Percentiles rank a stretch among this genome's conserved stretches.
Evolutionary conservation across 192 early-diverging fungal species (phyloP).

Genomic region (Glomus cerebriforme): DNA sequence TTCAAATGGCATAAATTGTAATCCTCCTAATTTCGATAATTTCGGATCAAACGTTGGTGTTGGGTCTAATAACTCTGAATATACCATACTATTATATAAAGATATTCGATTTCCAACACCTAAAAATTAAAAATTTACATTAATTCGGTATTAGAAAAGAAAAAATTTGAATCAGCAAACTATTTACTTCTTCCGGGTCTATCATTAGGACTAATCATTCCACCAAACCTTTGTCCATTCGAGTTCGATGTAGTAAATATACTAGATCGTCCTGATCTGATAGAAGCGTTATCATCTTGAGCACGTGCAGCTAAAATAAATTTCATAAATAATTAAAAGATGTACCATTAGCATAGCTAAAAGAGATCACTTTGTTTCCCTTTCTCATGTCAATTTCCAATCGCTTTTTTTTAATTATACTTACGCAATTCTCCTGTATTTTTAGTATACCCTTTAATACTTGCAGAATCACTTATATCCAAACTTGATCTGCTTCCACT

Average conservation of each 20-base stretch:
- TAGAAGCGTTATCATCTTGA: slow-evolving; percentile 25
- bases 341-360: no score
- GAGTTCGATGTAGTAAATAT: background rate
- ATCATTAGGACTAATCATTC: background rate
- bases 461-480: background rate
- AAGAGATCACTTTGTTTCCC: background rate
- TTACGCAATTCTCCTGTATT: background rate
- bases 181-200: slow-evolving; percentile 23
- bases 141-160: slow-evolving; percentile 10
- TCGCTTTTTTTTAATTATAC: background rate
- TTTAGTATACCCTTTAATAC: background rate
- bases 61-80: slow-evolving; percentile 36
- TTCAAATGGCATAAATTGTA: slow-evolving; percentile 57
- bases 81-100: background rate
- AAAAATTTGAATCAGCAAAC: background rate
- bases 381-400: background rate
- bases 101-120: background rate
- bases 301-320: background rate
- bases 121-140: background rate
- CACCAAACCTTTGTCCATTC: background rate
- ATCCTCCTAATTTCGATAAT: slow-evolving; percentile 49
- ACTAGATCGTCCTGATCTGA: slow-evolving; percentile 1
- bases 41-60: slow-evolving; percentile 29
- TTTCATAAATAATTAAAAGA: no score
- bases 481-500: background rate